These are phyloP conservation scores for Globisporangium ultimum DNA, from an alignment of 352 stramenopile genomes.

Conservation along the genomic window DNA sequence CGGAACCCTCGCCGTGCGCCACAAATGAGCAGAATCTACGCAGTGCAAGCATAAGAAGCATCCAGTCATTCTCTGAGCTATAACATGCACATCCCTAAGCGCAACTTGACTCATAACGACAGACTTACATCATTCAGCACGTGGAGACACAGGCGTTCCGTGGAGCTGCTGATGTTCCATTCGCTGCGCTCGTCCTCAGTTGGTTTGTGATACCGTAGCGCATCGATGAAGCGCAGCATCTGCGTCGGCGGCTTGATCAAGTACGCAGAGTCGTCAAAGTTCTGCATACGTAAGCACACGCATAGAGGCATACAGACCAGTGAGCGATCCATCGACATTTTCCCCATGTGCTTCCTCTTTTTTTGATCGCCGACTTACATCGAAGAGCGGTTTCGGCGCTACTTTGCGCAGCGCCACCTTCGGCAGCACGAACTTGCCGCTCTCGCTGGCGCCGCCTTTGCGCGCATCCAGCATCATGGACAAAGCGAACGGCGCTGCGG, in stretches of 20 bases:
- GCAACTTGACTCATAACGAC: background rate
- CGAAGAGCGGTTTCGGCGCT: slow-evolving; percentile 66
- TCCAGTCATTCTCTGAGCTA: background rate
- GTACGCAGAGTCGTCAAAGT: slow-evolving; percentile 69
- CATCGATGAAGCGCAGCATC: slow-evolving; percentile 81
- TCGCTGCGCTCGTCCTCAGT: slow-evolving; percentile 61
- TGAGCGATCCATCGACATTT: too few species aligned
- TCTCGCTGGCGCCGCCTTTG: slow-evolving; percentile 10
- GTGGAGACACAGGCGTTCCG: slow-evolving; percentile 73
- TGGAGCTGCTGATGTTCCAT: slow-evolving; percentile 72
- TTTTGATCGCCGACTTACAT: slow-evolving; percentile 24
- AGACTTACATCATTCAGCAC: slow-evolving; percentile 64
- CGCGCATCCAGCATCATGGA: slow-evolving; percentile 18
- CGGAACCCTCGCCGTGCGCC: slow-evolving; percentile 74
- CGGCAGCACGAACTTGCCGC: slow-evolving; percentile 37
- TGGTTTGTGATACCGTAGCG: slow-evolving; percentile 81
- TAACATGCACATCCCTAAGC: background rate
- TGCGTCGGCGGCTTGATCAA: slow-evolving; percentile 69
- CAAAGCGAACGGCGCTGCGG: slow-evolving; percentile 40
- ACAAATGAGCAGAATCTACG: slow-evolving; percentile 69
- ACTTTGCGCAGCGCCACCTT: slow-evolving; percentile 67
- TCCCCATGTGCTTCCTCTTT: background rate
- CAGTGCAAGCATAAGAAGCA: background rate
- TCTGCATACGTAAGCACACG: slow-evolving; percentile 24
- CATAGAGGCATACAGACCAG: background rate